These are phyloP conservation scores for Aureobasidium sp. DNA, from an alignment of 2,329 filamentous ascomycete species.

Conservation along the genomic window DNA sequence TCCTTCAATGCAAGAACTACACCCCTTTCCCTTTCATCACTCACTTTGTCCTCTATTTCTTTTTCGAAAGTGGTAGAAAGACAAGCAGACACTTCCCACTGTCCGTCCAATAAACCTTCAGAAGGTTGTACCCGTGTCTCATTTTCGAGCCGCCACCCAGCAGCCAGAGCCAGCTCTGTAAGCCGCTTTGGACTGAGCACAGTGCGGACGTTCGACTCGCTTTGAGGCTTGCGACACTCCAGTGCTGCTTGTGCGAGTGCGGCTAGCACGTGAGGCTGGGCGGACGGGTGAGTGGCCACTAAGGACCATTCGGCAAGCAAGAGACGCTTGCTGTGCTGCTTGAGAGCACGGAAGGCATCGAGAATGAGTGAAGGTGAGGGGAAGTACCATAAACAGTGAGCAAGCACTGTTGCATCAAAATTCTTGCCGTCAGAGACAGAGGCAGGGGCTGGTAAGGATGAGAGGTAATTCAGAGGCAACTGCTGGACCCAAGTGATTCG, in stretches of 20 bases:
- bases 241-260: constrained; percentile 40
- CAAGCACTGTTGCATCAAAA: constrained; percentile 43
- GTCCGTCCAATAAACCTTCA: constrained; percentile 36
- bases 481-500: constrained; percentile 41
- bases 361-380: constrained; percentile 31
- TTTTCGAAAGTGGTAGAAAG: background rate
- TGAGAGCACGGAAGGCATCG: constrained; percentile 33
- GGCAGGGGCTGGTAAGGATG: constrained; percentile 10
- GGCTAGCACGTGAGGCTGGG: constrained; percentile 47
- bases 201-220: constrained; percentile 43
- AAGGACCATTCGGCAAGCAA: constrained; percentile 45
- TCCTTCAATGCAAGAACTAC: background rate
- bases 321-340: constrained; percentile 30
- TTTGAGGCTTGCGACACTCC: constrained; percentile 24
- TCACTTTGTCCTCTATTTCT: background rate
- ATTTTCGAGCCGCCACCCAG: constrained; percentile 33
- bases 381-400: constrained; percentile 52
- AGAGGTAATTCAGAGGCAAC: constrained; percentile 33
- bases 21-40: background rate
- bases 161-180: constrained; percentile 28
- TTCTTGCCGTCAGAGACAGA: background rate
- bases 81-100: constrained; percentile 39
- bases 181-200: constrained; percentile 39
- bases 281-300: constrained; percentile 32
- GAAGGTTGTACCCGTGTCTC: constrained; percentile 33